Base-by-base conservation (phyloP, 2,329 filamentous ascomycete species). In the Ilyonectria destructans region DNA sequence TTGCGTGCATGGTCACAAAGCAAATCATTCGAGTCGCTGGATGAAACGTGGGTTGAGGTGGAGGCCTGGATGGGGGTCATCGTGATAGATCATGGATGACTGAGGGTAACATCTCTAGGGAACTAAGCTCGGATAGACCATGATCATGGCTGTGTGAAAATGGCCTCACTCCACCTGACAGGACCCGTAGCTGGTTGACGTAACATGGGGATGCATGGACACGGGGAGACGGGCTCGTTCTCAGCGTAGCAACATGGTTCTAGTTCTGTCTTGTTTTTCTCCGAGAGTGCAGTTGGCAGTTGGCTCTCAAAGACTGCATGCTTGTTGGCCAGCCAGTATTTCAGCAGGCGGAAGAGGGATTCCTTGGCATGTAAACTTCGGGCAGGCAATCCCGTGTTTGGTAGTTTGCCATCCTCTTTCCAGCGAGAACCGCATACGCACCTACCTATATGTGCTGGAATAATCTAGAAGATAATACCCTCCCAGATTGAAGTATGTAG, bases 1-100 rank as follows among this genome's bases (percentile, higher is more conserved):
- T 62, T 56, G 63, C 63, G 55, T 65, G 70, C 64, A 72, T 68
- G 60, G 54, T 29, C 6, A 19, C 13, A 35, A 62, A 29, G 26
- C 26, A 70, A 72, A 74, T 75, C 69, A 66, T 71, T 70, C 59
- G 69, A 75, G 68, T 58, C 21, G 61, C 51, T 56, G 56, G 67
- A 65, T 51, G 58, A 65, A 74, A 62, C 60, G 61, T 71, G 72
- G 61, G 65, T 69, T 72, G 55, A 62, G 56, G 71, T 74, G 72
- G 73, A 75, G 73, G 71, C 59, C n/a, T 35, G 62, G 49, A 71
- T 72, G 72, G 73, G 72, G 73, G 61, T 69, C 73, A 70, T 48
- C 43, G 45, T 46, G 73, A 70, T 65, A 54, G 35, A 66, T 61
- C 49, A 51, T 46, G 60, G 55, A 48, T 61, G 61, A 56, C 71